Conservation (phyloP, 139 green algal genomes). For the Zygnema cylindricum region DNA sequence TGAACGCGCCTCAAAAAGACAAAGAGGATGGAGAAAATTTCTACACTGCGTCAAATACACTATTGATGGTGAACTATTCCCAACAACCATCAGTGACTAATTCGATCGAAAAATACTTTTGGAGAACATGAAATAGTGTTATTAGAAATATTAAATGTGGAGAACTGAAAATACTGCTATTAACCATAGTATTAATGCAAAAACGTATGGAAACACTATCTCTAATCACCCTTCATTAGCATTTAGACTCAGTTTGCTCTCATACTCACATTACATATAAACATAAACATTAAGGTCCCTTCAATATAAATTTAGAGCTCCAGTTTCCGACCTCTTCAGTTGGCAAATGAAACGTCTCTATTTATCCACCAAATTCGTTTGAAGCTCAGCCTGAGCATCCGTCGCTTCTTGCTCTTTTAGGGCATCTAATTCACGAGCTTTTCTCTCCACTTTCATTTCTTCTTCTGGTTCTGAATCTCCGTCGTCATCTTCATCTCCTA, state of each 20-base stretch:
- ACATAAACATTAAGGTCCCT: not conserved
- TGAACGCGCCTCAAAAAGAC: too few relatives aligned
- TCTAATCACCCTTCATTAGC: too few relatives aligned
- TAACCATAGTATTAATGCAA: not conserved
- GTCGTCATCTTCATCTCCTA: constrained; percentile 47
- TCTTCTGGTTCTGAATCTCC: too few relatives aligned
- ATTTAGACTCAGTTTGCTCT: not conserved
- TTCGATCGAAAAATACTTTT: too few relatives aligned
- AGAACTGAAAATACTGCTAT: constrained; percentile 27
- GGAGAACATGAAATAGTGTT: not conserved
- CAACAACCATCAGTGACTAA: too few relatives aligned
- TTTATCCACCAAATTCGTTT: constrained; percentile 53
- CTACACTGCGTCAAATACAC: too few relatives aligned
- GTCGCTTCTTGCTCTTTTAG: constrained; percentile 43
- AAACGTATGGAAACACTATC: too few relatives aligned
- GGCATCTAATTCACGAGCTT: constrained; percentile 51
- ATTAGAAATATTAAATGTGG: not conserved
- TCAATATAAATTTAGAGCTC: not conserved
- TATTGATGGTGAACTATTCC: too few relatives aligned
- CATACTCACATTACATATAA: not conserved
- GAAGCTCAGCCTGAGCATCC: constrained; percentile 56
- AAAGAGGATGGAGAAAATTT: too few relatives aligned
- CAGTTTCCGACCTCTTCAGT: constrained; percentile 51
- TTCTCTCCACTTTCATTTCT: constrained; percentile 59
- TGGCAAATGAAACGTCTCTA: constrained; percentile 48